phyloP scores from a whole-genome alignment of 495 filamentous ascomycete species.

The Sabuloglossum arenarium region DNA sequence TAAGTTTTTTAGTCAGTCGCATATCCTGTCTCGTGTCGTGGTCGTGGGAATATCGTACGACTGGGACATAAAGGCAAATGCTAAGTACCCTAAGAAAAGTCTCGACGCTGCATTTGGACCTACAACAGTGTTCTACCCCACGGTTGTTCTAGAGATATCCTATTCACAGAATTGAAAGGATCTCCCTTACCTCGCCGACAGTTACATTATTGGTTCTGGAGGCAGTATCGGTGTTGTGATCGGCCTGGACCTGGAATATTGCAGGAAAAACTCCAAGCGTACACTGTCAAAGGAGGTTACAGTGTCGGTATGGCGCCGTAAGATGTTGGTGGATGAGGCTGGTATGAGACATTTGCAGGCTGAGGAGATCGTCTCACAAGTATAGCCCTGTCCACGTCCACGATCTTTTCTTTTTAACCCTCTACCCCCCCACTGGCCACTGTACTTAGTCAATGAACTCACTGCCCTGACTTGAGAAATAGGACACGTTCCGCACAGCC shows the following conservation, averaged over 20 bases:
- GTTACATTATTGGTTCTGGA: slow-evolving; percentile 16
- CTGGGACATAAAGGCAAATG: background rate
- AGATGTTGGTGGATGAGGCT: background rate
- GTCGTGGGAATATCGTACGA: no score
- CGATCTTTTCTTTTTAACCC: background rate
- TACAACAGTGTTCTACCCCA: slow-evolving; percentile 4
- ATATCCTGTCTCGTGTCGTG: no score
- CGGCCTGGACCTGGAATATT: slow-evolving; percentile 15
- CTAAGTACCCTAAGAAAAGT: background rate
- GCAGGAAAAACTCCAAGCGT: background rate
- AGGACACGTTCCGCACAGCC: background rate
- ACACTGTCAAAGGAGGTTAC: background rate
- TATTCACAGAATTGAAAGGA: slow-evolving; percentile 17
- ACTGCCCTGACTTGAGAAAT: background rate
- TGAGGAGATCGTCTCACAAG: background rate
- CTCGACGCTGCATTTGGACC: background rate
- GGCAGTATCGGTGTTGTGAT: slow-evolving; percentile 15
- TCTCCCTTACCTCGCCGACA: slow-evolving; percentile 13
- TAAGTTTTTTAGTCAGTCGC: no score
- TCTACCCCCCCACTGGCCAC: background rate
- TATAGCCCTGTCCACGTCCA: background rate
- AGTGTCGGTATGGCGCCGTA: background rate
- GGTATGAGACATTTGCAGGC: background rate
- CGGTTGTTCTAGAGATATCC: slow-evolving; percentile 18
- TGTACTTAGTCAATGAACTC: background rate